phyloP scores from a whole-genome alignment of 2,329 filamentous ascomycete species.

The Aspergillus quadricinctus region DNA sequence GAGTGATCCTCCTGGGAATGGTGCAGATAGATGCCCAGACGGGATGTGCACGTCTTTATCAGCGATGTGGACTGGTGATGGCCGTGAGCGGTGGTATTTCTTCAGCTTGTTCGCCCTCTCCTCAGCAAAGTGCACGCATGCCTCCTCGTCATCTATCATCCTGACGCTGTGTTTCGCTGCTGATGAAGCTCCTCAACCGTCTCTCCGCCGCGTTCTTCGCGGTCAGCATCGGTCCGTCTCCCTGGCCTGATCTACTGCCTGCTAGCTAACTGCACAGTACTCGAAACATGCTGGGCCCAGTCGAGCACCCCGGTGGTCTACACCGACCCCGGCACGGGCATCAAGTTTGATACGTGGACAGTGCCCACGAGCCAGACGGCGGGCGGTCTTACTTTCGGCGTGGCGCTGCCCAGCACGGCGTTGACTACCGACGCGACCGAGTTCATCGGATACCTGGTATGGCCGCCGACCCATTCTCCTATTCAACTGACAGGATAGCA shows the following conservation, averaged over 20 bases:
- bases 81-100: background rate
- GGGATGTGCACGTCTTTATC: background rate
- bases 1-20: background rate
- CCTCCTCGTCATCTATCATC: too few species aligned
- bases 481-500: conserved; percentile 30
- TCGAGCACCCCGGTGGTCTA: conserved; percentile 23
- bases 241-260: background rate
- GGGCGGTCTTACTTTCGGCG: conserved; percentile 51
- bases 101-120: background rate
- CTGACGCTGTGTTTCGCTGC: background rate
- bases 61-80: background rate
- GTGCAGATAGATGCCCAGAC: background rate
- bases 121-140: background rate
- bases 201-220: conserved; percentile 3
- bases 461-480: conserved; percentile 11
- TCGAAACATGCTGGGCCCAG: conserved; percentile 9
- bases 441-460: conserved; percentile 57
- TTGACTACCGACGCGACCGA: conserved; percentile 48
- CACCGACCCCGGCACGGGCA: conserved; percentile 48
- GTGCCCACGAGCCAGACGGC: conserved; percentile 37
- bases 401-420: conserved; percentile 51
- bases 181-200: conserved; percentile 3
- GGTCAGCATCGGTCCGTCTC: background rate
- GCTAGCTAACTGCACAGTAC: conserved; percentile 1
- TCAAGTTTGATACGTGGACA: conserved; percentile 51